Evolutionary conservation across 768 basidiomycete genomes (phyloP), one percentile per base, ranked within the genome.

Genomic region (Tubosaeta sp.): DNA sequence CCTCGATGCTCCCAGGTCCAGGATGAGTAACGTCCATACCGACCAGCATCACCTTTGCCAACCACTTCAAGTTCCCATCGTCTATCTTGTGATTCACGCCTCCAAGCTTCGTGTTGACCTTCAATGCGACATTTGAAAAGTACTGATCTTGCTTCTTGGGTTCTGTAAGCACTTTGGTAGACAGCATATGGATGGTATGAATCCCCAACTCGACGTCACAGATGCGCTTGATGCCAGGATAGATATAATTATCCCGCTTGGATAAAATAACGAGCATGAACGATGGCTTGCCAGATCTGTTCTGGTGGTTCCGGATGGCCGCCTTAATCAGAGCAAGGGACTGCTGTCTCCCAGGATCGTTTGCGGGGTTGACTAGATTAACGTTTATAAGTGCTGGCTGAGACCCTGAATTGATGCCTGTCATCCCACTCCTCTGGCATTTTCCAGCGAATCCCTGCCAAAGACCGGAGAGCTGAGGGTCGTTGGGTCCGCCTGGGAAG

Each of bases 21-120:
- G 89, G 87, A 56, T 92, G 89, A 0, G 88, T 91, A 0, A 90
- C 88, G 61, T 92, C 89, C 56, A 90, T 88, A 0, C 91, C 91
- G 4, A 93, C 83, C 62, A 93, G 71, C 85, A 93, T 92, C 10
- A 90, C 91, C 48, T 76, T 77, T 57, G 76, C 74, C 43, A 91
- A 69, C 88, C 88, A 91, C 34, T 54, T 59, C 76, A 85, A 80
- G 1, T 80, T 78, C 1, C 53, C 59, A 0, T 72, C 64, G 32
- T 85, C 84, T 10, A 91, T 70, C 79, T 80, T 79, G 66, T 93
- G 91, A 58, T 93, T 93, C 19, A 85, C 71, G 0, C 91, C 91
- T 5, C 88, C 88, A 1, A 91, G 80, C 67, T 93, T 93, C 32
- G 83, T 82, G 59, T 93, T 93, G 8, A 89, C 77, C 60, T 93